A percentile compares a stretch with the other conserved stretches of the same genome.
These are phyloP conservation scores for Mortierella sp. DNA, from an alignment of 371 early-diverging fungal species.

Conservation along the genomic window DNA sequence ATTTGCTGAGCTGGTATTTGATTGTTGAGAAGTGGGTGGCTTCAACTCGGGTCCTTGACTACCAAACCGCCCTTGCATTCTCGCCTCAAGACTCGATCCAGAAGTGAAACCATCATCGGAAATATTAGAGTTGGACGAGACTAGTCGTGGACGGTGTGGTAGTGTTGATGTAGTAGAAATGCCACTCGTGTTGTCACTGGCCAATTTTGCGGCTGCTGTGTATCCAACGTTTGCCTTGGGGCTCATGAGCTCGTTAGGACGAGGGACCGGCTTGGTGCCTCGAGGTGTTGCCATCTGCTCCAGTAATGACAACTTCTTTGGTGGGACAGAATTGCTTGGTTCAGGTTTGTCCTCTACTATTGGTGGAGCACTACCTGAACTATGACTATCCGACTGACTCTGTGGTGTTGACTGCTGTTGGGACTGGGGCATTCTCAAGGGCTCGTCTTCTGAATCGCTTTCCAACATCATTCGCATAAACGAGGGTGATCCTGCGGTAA, in stretches of 20 bases:
- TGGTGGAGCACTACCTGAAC: too few relatives aligned
- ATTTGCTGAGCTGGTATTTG: conserved; percentile 2
- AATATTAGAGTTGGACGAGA: conserved; percentile 7
- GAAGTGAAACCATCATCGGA: conserved; percentile 44
- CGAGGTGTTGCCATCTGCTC: conserved; percentile 46
- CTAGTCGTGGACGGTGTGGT: conserved; percentile 6
- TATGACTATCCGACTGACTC: too few relatives aligned
- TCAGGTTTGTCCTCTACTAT: background rate
- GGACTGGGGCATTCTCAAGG: conserved; percentile 11
- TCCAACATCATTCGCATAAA: conserved; percentile 3
- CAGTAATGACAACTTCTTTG: conserved; percentile 19
- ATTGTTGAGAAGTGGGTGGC: conserved; percentile 19
- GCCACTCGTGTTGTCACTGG: too few relatives aligned
- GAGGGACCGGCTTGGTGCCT: conserved; percentile 36
- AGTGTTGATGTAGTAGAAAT: background rate
- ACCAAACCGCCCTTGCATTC: conserved; percentile 11
- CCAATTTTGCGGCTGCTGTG: conserved; percentile 4
- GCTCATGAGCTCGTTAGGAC: conserved; percentile 1
- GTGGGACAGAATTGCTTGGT: background rate
- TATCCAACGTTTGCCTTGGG: conserved; percentile 12
- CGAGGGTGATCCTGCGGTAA: too few relatives aligned
- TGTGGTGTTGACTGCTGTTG: background rate
- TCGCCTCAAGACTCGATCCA: conserved; percentile 27
- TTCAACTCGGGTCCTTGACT: conserved; percentile 16
- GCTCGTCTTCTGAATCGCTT: conserved; percentile 32